Conservation (phyloP, 331 rosid species). For the Pyracantha coccinea region DNA sequence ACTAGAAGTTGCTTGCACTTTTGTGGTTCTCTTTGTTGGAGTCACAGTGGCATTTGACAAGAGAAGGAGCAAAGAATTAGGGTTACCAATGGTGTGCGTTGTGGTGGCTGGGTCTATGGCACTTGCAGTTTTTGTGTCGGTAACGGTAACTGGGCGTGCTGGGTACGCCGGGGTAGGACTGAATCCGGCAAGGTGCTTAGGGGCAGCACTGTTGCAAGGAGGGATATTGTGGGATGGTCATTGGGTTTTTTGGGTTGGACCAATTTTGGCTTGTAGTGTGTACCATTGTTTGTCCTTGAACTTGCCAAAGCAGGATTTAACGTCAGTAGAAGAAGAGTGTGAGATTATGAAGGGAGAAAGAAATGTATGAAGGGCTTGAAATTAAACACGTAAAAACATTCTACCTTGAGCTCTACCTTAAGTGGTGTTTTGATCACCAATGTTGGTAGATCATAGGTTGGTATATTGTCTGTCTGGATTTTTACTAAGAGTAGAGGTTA, state of each 20-base stretch:
- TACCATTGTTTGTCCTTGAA: slow-evolving; percentile 41
- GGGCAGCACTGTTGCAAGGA: slow-evolving; percentile 51
- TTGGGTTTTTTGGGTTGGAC: slow-evolving; percentile 83
- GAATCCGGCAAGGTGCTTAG: slow-evolving; percentile 71
- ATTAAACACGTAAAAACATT: not conserved
- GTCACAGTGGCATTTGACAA: slow-evolving; percentile 64
- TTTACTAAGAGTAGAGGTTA: too few relatives aligned
- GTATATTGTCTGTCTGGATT: not conserved
- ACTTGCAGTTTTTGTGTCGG: slow-evolving; percentile 52
- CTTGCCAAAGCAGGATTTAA: slow-evolving; percentile 32
- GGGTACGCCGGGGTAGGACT: slow-evolving; percentile 72
- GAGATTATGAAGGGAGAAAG: slow-evolving; percentile 11
- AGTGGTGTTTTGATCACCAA: not conserved
- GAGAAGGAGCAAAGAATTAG: slow-evolving; percentile 41
- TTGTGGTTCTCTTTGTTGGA: slow-evolving; percentile 55
- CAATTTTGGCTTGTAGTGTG: slow-evolving; percentile 46
- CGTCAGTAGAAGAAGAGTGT: slow-evolving; percentile 22
- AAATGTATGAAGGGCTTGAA: not conserved
- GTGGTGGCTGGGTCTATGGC: slow-evolving; percentile 55
- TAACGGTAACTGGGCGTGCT: slow-evolving; percentile 38
- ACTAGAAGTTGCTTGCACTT: slow-evolving; percentile 58
- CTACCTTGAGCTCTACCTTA: not conserved
- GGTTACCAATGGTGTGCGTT: slow-evolving; percentile 50
- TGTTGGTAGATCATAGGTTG: not conserved
- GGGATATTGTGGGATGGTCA: slow-evolving; percentile 62